Evolutionary conservation across 139 green algal genomes (phyloP).

Genomic region (Diplosphaera chodatii): DNA sequence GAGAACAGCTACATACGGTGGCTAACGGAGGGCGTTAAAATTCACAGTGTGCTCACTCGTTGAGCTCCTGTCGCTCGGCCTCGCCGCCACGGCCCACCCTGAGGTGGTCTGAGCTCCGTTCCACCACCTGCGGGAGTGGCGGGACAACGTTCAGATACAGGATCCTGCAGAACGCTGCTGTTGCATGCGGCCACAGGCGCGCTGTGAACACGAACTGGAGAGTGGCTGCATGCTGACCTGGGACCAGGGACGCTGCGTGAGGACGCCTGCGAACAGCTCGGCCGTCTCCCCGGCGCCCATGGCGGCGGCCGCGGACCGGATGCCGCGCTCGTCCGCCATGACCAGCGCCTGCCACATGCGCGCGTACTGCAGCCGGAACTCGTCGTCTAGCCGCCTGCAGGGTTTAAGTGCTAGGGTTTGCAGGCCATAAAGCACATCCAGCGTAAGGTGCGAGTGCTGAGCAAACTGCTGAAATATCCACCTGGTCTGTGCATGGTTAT

Average conservation of each 20-base stretch:
- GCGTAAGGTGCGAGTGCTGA: too few relatives aligned
- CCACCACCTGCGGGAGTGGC: constrained; percentile 26
- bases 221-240: constrained; percentile 33
- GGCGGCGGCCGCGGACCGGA: constrained; percentile 45
- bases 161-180: too few relatives aligned
- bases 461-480: too few relatives aligned
- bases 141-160: too few relatives aligned
- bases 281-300: constrained; percentile 80
- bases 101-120: constrained; percentile 46
- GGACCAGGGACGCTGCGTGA: constrained; percentile 81
- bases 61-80: background rate
- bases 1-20: too few relatives aligned
- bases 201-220: too few relatives aligned
- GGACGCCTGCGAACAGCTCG: constrained; percentile 81
- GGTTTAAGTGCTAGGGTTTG: too few relatives aligned
- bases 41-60: too few relatives aligned
- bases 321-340: constrained; percentile 69
- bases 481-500: too few relatives aligned
- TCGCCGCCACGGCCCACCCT: constrained; percentile 9
- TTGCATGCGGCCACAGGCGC: too few relatives aligned
- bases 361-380: constrained; percentile 65
- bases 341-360: constrained; percentile 76
- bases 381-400: constrained; percentile 30
- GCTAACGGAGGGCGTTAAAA: too few relatives aligned
- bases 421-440: too few relatives aligned